A percentile compares a stretch with the other conserved stretches of the same genome.
phyloP scores from a whole-genome alignment of 495 filamentous ascomycete species.

The Trichoderma asperelloides region DNA sequence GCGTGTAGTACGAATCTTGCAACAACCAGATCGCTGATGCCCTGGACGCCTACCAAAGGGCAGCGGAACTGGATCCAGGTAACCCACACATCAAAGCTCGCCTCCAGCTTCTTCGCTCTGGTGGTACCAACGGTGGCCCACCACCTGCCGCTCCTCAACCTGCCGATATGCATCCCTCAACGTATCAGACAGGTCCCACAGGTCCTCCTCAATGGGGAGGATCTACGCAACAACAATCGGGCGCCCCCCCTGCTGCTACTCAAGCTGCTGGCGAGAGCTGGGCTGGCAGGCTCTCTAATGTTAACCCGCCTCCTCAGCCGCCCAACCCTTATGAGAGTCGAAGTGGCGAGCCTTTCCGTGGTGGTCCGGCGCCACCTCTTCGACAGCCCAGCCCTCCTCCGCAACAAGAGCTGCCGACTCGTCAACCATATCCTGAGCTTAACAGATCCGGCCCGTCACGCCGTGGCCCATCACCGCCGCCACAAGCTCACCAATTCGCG shows the following conservation, averaged over 20 bases:
- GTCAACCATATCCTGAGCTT: conserved; percentile 60
- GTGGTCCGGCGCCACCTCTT: conserved; percentile 48
- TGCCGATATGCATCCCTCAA: conserved; percentile 58
- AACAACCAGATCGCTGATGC: conserved; percentile 98
- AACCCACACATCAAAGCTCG: conserved; percentile 97
- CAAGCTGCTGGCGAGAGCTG: conserved; percentile 59
- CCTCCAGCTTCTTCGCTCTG: conserved; percentile 73
- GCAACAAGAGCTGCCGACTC: conserved; percentile 61
- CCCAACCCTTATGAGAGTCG: conserved; percentile 72
- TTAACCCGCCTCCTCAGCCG: conserved; percentile 62
- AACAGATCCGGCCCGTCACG: conserved; percentile 46
- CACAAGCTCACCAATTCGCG: conserved; percentile 22
- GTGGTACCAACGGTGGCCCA: conserved; percentile 60
- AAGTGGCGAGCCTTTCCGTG: conserved; percentile 51
- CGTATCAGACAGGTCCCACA: conserved; percentile 64
- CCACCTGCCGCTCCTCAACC: conserved; percentile 43
- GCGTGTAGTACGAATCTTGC: conserved; percentile 83
- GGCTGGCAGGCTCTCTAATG: conserved; percentile 68
- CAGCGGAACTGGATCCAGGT: conserved; percentile 83
- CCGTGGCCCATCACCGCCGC: conserved; percentile 19
- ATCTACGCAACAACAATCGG: conserved; percentile 46
- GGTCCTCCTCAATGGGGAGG: conserved; percentile 77
- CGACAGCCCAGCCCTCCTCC: conserved; percentile 55
- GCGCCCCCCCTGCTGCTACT: conserved; percentile 14
- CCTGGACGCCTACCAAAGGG: conserved; percentile 88